phyloP scores from a whole-genome alignment of 2,329 filamentous ascomycete species.

The Penicillium sp. region DNA sequence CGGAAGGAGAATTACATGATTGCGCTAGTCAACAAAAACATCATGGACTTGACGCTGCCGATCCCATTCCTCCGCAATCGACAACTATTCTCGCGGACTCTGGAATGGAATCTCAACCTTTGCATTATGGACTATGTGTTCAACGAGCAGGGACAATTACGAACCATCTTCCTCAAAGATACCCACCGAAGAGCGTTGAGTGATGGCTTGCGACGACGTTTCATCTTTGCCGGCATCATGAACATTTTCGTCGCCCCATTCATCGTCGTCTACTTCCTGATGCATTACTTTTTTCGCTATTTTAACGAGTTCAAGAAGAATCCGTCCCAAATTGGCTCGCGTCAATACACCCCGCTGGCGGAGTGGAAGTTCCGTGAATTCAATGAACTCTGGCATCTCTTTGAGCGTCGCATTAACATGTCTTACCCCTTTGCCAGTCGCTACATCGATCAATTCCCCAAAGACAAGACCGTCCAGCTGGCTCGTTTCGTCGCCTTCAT shows the following conservation, averaged over 20 bases:
- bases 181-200: slow-evolving; percentile 80
- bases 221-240: slow-evolving; percentile 82
- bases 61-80: slow-evolving; percentile 80
- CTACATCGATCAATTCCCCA: slow-evolving; percentile 95
- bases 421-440: slow-evolving; percentile 90
- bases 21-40: slow-evolving; percentile 95
- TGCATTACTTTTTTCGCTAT: slow-evolving; percentile 92
- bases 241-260: slow-evolving; percentile 88
- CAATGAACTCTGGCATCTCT: slow-evolving; percentile 93
- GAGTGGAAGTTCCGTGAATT: slow-evolving; percentile 99
- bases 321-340: slow-evolving; percentile 81
- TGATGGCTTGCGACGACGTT: slow-evolving; percentile 75
- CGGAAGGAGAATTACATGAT: slow-evolving; percentile 96
- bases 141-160: slow-evolving; percentile 84
- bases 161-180: slow-evolving; percentile 82
- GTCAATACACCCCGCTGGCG: slow-evolving; percentile 89
- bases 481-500: slow-evolving; percentile 87
- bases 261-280: slow-evolving; percentile 81
- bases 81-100: slow-evolving; percentile 84
- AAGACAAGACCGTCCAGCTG: slow-evolving; percentile 86
- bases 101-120: slow-evolving; percentile 91
- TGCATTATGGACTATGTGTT: slow-evolving; percentile 95
- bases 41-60: slow-evolving; percentile 83
- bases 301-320: slow-evolving; percentile 98
- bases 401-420: slow-evolving; percentile 88